These are phyloP conservation scores for Penicillium sp. DNA, from an alignment of 2,329 filamentous ascomycete species.

Conservation along the genomic window DNA sequence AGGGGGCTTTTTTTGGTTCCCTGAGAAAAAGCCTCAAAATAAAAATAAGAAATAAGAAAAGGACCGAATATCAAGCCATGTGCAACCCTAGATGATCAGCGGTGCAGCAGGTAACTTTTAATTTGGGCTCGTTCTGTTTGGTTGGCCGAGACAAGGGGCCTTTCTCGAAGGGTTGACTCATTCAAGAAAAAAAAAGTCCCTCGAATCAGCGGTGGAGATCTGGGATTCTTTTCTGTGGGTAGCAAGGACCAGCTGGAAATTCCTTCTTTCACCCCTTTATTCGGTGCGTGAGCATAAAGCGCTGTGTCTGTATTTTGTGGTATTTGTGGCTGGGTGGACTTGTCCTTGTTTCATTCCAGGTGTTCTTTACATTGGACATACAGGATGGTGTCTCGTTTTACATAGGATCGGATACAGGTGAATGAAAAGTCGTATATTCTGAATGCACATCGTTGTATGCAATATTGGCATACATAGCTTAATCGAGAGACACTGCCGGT, in stretches of 20 bases:
- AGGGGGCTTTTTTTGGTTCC: not conserved
- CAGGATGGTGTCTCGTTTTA: not conserved
- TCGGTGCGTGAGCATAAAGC: conserved; percentile 25
- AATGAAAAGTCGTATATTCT: not conserved
- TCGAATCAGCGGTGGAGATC: conserved; percentile 19
- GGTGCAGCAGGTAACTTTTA: conserved; percentile 17
- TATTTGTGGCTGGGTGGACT: conserved; percentile 7
- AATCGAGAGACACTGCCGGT: not conserved
- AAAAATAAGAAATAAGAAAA: not conserved
- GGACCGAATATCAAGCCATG: conserved; percentile 15
- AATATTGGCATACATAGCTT: not conserved
- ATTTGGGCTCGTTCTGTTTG: conserved; percentile 12
- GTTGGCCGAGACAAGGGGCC: conserved; percentile 9
- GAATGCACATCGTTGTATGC: not conserved
- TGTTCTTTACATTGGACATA: not conserved
- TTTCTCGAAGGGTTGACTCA: conserved; percentile 23
- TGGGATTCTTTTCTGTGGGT: conserved; percentile 18
- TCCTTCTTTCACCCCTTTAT: conserved; percentile 21
- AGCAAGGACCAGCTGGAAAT: conserved; percentile 18
- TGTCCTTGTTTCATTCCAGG: not conserved
- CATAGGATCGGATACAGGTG: not conserved
- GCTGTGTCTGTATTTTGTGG: conserved; percentile 10
- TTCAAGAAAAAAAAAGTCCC: conserved; percentile 10
- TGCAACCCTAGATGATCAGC: conserved; percentile 25
- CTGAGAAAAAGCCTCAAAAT: too few relatives aligned